Percentiles rank a stretch among this genome's conserved stretches.
phyloP scores from a whole-genome alignment of 163 green algal genomes.

The Chlamydomonas reinhardtii region DNA sequence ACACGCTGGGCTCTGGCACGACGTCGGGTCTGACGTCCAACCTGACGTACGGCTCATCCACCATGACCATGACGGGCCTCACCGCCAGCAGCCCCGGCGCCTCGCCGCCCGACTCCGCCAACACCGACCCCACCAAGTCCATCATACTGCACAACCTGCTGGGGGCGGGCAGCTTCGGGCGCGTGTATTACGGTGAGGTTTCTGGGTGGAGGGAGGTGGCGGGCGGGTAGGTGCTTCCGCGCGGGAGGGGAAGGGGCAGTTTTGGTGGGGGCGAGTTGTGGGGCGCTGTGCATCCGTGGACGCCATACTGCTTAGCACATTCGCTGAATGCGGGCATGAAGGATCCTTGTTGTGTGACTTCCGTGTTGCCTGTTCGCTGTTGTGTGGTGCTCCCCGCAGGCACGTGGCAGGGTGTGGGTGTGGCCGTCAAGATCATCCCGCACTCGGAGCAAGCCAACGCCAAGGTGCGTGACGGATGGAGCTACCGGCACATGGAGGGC shows the following conservation, averaged over 20 bases:
- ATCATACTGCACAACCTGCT: conserved; percentile 46
- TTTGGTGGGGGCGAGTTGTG: no score
- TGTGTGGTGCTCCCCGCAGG: no score
- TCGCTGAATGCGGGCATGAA: no score
- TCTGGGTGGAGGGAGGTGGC: not conserved
- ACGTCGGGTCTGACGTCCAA: not conserved
- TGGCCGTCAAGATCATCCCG: conserved; percentile 63
- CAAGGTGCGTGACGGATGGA: conserved; percentile 21
- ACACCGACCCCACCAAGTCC: conserved; percentile 18
- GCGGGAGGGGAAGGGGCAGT: no score
- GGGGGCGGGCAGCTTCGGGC: conserved; percentile 58
- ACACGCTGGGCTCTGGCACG: not conserved
- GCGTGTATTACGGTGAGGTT: conserved; percentile 64
- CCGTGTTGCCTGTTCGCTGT: no score
- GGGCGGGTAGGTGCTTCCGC: not conserved
- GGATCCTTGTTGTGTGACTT: no score
- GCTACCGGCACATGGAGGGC: no score
- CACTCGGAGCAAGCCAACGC: conserved; percentile 24
- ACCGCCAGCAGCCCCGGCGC: not conserved
- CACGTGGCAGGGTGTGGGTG: conserved; percentile 50
- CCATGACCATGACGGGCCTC: not conserved
- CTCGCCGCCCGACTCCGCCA: conserved; percentile 1
- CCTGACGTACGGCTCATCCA: not conserved
- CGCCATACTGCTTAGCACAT: no score
- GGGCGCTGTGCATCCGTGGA: no score